phyloP scores from a whole-genome alignment of 805 yeast genomes.

The Deakozyma indianensis region DNA sequence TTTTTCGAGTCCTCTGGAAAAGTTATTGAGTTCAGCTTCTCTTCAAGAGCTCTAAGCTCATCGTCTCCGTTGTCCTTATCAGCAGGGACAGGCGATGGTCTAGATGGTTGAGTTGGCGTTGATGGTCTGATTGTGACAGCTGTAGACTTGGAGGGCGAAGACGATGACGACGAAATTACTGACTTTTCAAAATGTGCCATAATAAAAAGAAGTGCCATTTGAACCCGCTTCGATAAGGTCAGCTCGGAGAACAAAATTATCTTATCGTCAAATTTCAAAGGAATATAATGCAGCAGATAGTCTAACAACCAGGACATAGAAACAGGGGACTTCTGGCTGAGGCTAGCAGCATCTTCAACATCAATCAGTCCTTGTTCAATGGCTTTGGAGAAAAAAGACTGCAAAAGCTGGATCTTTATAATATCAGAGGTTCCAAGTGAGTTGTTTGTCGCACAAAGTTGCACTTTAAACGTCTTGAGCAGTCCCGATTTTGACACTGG shows the following conservation, averaged over 20 bases:
- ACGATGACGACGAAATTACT: neutral
- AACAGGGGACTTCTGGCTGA: neutral
- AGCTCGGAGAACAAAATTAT: neutral
- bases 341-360: neutral
- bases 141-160: neutral
- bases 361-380: neutral
- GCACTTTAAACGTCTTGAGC: neutral
- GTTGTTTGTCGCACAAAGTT: neutral
- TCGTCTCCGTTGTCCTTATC: slow-evolving; percentile 21
- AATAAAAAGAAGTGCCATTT: slow-evolving; percentile 10
- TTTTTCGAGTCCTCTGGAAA: slow-evolving; percentile 22
- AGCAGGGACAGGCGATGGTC: neutral
- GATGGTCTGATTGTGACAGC: neutral
- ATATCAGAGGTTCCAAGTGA: neutral
- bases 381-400: neutral
- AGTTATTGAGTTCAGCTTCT: slow-evolving; percentile 13
- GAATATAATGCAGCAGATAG: neutral
- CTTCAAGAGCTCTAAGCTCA: slow-evolving; percentile 18
- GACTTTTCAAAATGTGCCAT: slow-evolving; percentile 13
- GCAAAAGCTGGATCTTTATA: neutral
- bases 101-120: neutral
- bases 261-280: slow-evolving; percentile 5
- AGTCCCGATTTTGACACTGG: neutral
- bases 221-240: slow-evolving; percentile 1
- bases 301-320: neutral